phyloP scores from a whole-genome alignment of 1,284 basidiomycete genomes.

The Coniferiporia weirii region DNA sequence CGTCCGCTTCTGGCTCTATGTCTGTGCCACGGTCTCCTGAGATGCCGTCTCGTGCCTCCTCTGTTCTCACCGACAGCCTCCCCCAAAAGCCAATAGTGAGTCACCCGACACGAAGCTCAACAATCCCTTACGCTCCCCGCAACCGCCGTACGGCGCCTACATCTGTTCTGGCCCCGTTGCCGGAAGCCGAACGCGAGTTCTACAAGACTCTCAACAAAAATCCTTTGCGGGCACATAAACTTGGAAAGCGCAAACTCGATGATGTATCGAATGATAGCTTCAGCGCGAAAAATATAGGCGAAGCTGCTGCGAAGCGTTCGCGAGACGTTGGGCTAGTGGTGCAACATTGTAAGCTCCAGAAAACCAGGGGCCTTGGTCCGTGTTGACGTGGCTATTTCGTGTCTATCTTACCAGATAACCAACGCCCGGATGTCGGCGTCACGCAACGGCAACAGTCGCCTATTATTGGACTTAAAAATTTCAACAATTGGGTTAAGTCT shows the following conservation, averaged over 20 bases:
- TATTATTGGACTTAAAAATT: slow-evolving; percentile 93
- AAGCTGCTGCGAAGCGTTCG: slow-evolving; percentile 46
- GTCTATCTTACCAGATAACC: slow-evolving; percentile 63
- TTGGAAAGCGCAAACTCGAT: slow-evolving; percentile 22
- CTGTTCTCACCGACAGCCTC: neutral
- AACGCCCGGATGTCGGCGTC: slow-evolving; percentile 86
- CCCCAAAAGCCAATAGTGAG: slow-evolving; percentile 10
- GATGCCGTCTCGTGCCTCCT: slow-evolving; percentile 17
- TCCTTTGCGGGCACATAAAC: slow-evolving; percentile 47
- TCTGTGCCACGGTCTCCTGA: slow-evolving; percentile 13
- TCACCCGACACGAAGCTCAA: slow-evolving; percentile 15
- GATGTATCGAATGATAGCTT: slow-evolving; percentile 31
- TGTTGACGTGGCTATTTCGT: neutral
- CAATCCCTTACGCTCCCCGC: slow-evolving; percentile 59
- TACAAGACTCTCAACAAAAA: slow-evolving; percentile 58
- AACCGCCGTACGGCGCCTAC: slow-evolving; percentile 54
- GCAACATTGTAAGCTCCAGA: slow-evolving; percentile 56
- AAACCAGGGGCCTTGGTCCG: neutral
- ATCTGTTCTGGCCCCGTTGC: slow-evolving; percentile 60
- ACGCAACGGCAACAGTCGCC: slow-evolving; percentile 84
- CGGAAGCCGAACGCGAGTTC: slow-evolving; percentile 53
- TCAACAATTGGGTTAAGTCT: slow-evolving; percentile 99
- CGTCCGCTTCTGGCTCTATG: slow-evolving; percentile 1
- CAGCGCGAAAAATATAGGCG: slow-evolving; percentile 24
- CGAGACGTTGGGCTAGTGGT: slow-evolving; percentile 66